Percentiles rank a stretch among this genome's conserved stretches.
Evolutionary conservation across 1,139 yeast species (phyloP).

Genomic region (Yamadazyma blattariae): DNA sequence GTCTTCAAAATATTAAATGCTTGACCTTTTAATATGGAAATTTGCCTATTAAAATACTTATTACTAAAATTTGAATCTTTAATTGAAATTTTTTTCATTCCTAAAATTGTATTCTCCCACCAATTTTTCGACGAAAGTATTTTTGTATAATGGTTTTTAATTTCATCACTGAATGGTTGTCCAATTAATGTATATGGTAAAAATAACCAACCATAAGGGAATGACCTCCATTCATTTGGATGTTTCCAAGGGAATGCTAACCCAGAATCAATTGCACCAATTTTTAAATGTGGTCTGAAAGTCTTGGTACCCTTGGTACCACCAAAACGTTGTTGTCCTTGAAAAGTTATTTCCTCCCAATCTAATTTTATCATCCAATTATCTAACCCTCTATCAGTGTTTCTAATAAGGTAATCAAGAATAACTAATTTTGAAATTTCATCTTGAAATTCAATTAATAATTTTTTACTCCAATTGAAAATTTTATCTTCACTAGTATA

Average conservation of each 20-base stretch:
- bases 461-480: slow-evolving; percentile 56
- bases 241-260: slow-evolving; percentile 80
- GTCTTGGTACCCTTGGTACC: slow-evolving; percentile 1
- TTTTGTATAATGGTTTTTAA: slow-evolving; percentile 58
- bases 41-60: slow-evolving; percentile 65
- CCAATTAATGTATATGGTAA: slow-evolving; percentile 64
- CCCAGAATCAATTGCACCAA: slow-evolving; percentile 80
- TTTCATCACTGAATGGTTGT: slow-evolving; percentile 58
- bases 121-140: slow-evolving; percentile 58
- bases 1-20: slow-evolving; percentile 75
- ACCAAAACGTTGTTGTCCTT: no score
- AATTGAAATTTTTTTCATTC: slow-evolving; percentile 48
- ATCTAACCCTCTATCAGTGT: slow-evolving; percentile 73
- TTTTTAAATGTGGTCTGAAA: slow-evolving; percentile 39
- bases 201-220: slow-evolving; percentile 78
- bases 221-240: slow-evolving; percentile 80
- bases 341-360: slow-evolving; percentile 27
- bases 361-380: slow-evolving; percentile 73
- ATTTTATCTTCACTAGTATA: slow-evolving; percentile 4
- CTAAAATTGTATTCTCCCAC: slow-evolving; percentile 64
- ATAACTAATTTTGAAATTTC: slow-evolving; percentile 71
- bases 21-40: slow-evolving; percentile 75
- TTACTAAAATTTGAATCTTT: slow-evolving; percentile 62
- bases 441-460: slow-evolving; percentile 51
- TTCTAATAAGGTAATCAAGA: slow-evolving; percentile 68